These are phyloP conservation scores for Anthracocystis setariae DNA, from an alignment of 1,284 basidiomycete genomes.

Conservation along the genomic window DNA sequence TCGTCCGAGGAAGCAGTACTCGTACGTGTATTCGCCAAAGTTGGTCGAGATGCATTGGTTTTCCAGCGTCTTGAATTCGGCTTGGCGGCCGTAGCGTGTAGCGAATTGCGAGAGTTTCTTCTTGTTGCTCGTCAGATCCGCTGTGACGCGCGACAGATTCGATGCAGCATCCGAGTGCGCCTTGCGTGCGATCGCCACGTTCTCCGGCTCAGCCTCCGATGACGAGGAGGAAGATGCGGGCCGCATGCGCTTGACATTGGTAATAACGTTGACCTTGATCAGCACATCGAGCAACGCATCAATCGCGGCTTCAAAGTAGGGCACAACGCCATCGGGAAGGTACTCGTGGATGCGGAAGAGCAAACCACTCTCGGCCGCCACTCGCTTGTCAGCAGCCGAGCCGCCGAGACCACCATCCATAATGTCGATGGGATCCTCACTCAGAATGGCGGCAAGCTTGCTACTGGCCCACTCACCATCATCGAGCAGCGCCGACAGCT, in stretches of 20 bases:
- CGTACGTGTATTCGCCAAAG: constrained; percentile 95
- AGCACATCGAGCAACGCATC: constrained; percentile 77
- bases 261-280: constrained; percentile 75
- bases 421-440: constrained; percentile 62
- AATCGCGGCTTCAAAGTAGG: constrained; percentile 79
- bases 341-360: constrained; percentile 84
- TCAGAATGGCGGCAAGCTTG: constrained; percentile 76
- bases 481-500: constrained; percentile 42
- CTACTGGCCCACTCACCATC: constrained; percentile 69
- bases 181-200: constrained; percentile 71
- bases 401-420: constrained; percentile 66
- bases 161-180: constrained; percentile 69
- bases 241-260: constrained; percentile 48
- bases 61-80: constrained; percentile 96
- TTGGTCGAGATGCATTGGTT: constrained; percentile 80
- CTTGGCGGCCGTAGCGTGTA: constrained; percentile 79
- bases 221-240: constrained; percentile 13
- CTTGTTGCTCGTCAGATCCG: constrained; percentile 71
- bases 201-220: constrained; percentile 39
- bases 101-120: constrained; percentile 72
- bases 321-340: constrained; percentile 82
- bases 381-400: constrained; percentile 17
- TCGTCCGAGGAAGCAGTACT: constrained; percentile 91
- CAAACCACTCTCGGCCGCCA: constrained; percentile 18
- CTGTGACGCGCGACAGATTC: constrained; percentile 70